Evolutionary conservation across 441 rosid species (phyloP).

Genomic region (Caryocar brasiliense): DNA sequence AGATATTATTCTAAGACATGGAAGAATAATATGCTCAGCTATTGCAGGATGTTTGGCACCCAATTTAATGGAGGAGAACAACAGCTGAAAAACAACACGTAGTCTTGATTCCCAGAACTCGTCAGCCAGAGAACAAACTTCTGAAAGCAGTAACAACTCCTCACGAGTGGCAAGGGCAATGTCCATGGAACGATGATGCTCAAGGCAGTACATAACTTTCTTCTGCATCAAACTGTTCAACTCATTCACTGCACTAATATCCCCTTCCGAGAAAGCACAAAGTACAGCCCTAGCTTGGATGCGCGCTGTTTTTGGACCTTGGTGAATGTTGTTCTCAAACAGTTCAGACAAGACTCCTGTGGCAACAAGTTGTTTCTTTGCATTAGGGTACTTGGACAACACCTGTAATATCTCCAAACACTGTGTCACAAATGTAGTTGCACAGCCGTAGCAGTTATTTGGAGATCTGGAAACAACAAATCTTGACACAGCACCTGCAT

Average conservation of each 20-base stretch:
- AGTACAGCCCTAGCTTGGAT: slow-evolving; percentile 95
- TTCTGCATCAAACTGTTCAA: slow-evolving; percentile 89
- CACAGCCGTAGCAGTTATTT: slow-evolving; percentile 98
- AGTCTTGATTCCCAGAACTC: slow-evolving; percentile 98
- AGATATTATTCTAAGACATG: slow-evolving; percentile 95
- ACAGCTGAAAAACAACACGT: slow-evolving; percentile 90
- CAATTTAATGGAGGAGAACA: slow-evolving; percentile 94
- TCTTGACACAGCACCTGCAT: slow-evolving; percentile 57
- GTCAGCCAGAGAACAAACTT: slow-evolving; percentile 95
- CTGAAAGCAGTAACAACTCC: slow-evolving; percentile 93
- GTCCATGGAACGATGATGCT: slow-evolving; percentile 99
- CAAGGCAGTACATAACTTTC: slow-evolving; percentile 99
- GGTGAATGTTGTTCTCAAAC: slow-evolving; percentile 98
- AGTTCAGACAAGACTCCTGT: slow-evolving; percentile 89
- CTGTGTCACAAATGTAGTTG: slow-evolving; percentile 91
- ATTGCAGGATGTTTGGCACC: slow-evolving; percentile 99
- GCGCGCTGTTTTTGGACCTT: slow-evolving; percentile 92
- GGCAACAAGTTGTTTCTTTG: slow-evolving; percentile 90
- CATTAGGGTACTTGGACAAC: slow-evolving; percentile 69
- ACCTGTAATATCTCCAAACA: slow-evolving; percentile 94
- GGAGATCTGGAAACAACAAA: slow-evolving; percentile 90
- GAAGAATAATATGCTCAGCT: slow-evolving; percentile 98
- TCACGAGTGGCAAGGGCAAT: slow-evolving; percentile 92
- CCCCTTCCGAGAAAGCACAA: slow-evolving; percentile 95
- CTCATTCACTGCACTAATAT: slow-evolving; percentile 77